These are phyloP conservation scores for Wolfiporia cocos DNA, from an alignment of 1,284 basidiomycete species.

Conservation along the genomic window DNA sequence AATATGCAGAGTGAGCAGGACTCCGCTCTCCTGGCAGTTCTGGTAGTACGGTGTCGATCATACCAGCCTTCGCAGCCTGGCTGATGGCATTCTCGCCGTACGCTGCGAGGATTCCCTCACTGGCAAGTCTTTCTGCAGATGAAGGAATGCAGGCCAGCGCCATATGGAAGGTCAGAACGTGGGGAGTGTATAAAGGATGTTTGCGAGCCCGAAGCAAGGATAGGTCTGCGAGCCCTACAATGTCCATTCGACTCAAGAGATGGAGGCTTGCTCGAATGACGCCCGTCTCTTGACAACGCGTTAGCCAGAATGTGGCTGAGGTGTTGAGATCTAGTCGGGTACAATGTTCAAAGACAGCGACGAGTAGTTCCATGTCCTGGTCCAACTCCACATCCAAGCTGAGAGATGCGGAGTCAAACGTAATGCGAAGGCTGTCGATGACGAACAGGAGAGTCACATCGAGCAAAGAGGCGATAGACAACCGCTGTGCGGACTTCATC, in stretches of 20 bases:
- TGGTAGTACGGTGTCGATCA: constrained; percentile 62
- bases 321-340: constrained; percentile 60
- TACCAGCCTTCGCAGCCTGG: constrained; percentile 65
- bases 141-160: constrained; percentile 72
- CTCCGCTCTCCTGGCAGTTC: constrained; percentile 70
- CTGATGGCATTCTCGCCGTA: constrained; percentile 84
- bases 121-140: constrained; percentile 81
- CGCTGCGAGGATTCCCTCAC: constrained; percentile 76
- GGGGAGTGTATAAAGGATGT: constrained; percentile 63
- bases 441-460: constrained; percentile 60
- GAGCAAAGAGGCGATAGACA: constrained; percentile 51
- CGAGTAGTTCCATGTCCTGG: constrained; percentile 74
- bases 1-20: constrained; percentile 78
- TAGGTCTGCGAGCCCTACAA: constrained; percentile 62
- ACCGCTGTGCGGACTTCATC: constrained; percentile 54
- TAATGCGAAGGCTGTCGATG: constrained; percentile 63
- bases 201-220: constrained; percentile 54
- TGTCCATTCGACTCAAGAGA: constrained; percentile 63
- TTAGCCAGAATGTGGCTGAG: constrained; percentile 70
- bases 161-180: constrained; percentile 83
- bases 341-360: constrained; percentile 79
- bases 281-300: constrained; percentile 77
- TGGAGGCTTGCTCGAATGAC: constrained; percentile 75
- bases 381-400: constrained; percentile 61
- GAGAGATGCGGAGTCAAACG: constrained; percentile 59